A percentile compares a stretch with the other conserved stretches of the same genome.
Evolutionary conservation across 345 rosid species (phyloP).

Genomic region (Linum trigynum): DNA sequence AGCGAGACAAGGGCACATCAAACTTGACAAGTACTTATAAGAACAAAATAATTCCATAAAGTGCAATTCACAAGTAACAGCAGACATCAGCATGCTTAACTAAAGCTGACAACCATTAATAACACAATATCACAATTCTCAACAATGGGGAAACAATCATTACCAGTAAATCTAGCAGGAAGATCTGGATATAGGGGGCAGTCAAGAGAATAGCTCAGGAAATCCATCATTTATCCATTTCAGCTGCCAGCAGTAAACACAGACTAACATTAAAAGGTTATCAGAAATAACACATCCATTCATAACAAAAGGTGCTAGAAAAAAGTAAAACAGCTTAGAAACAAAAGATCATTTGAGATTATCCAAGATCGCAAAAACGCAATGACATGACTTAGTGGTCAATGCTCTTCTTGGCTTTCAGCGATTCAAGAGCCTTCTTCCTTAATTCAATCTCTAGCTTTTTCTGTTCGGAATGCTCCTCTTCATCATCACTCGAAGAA

Average conservation of each 20-base stretch:
- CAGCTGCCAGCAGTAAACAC: slow-evolving; percentile 88
- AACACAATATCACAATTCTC: slow-evolving; percentile 23
- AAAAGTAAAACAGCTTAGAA: slow-evolving; percentile 21
- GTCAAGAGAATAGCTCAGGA: slow-evolving; percentile 69
- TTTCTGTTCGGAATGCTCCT: slow-evolving; percentile 48
- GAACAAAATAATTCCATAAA: slow-evolving; percentile 16
- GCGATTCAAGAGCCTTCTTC: slow-evolving; percentile 83
- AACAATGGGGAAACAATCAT: slow-evolving; percentile 38
- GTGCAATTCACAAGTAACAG: slow-evolving; percentile 4
- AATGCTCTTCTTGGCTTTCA: slow-evolving; percentile 90
- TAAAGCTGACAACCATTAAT: slow-evolving; percentile 7
- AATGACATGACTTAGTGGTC: slow-evolving; percentile 27
- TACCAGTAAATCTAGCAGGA: slow-evolving; percentile 74
- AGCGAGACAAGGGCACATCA: neutral
- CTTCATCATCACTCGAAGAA: slow-evolving; percentile 32
- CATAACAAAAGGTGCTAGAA: slow-evolving; percentile 23
- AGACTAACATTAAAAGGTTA: slow-evolving; percentile 48
- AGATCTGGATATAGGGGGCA: slow-evolving; percentile 60
- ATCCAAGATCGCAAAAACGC: slow-evolving; percentile 15
- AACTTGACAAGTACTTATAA: neutral
- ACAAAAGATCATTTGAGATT: slow-evolving; percentile 8
- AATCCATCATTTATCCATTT: slow-evolving; percentile 69
- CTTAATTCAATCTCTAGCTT: slow-evolving; percentile 87
- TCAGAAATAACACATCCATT: slow-evolving; percentile 22
- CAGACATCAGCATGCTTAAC: slow-evolving; percentile 12